Evolutionary conservation across 345 rosid species (phyloP), one percentile per base, ranked within the genome.

Genomic region (Eutrema yunnanense): DNA sequence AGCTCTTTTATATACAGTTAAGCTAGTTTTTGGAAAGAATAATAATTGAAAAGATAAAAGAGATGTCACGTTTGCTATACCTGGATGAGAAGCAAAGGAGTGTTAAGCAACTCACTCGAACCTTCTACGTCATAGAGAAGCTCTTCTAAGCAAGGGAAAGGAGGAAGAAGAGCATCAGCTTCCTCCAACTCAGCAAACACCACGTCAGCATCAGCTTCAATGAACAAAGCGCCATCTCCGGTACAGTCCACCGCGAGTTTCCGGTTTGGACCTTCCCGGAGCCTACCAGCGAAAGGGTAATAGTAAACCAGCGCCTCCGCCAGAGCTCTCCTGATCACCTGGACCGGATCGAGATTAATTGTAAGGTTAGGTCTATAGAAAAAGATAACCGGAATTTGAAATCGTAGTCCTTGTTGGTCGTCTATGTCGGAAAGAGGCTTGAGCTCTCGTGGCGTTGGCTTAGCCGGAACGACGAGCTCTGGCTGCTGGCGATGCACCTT

Each of bases 211-310:
- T 85, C 85, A 0, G 86, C 92, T 37, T 85, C 92, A 2, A 81
- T 74, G 62, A 87, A 82, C 75, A 82, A 0, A 37, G 69, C 76
- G 5, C 89, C 89, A 34, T 84, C 89, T 0, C 82, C 84, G 43
- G 77, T 80, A 37, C 90, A 88, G 22, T 86, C 92, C 82, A 88
- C 87, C 32, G 70, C 58, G 4, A 86, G 88, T 61, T 84, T 86
- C 8, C 84, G 65, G 72, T 82, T 74, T 1, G 65, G 42, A 8
- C 73, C 67, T 60, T 87, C 86, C 34, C 79, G 69, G 29, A 86
- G 84, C 70, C 88, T 59, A 8, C 92, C 90, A 4, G 90, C 92
- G 2, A 85, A 67, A 0, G 88, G 90, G 38, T 86, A 83, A 43
- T 82, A 87, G 55, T 58, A 71, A 30, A 84, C 88, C 2, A 87